phyloP scores from a whole-genome alignment of 73 alveolate genomes.

The Blepharisma stoltei region DNA sequence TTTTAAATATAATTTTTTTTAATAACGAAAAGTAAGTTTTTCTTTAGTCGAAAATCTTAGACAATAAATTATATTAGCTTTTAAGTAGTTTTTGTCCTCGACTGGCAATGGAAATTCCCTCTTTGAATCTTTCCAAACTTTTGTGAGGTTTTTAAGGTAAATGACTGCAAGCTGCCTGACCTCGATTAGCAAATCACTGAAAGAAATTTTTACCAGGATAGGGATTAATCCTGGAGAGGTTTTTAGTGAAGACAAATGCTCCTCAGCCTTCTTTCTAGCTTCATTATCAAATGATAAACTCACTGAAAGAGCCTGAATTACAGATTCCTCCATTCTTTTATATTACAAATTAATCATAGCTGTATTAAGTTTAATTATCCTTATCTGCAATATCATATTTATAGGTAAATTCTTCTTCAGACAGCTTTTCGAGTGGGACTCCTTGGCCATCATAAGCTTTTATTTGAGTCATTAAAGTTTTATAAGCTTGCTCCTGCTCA shows the following conservation, averaged over 20 bases:
- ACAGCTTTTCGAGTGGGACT: too few relatives aligned
- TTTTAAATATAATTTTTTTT: too few relatives aligned
- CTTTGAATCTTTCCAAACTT: conserved; percentile 19
- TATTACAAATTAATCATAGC: too few relatives aligned
- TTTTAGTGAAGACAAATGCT: neutral
- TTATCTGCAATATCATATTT: too few relatives aligned
- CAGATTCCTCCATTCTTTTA: too few relatives aligned
- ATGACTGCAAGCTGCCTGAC: conserved; percentile 25
- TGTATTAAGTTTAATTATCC: too few relatives aligned
- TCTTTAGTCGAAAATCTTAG: neutral
- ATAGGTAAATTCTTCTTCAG: too few relatives aligned
- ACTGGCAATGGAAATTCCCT: neutral
- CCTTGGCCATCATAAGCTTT: too few relatives aligned
- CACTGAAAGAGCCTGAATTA: neutral
- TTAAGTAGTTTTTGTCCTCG: neutral
- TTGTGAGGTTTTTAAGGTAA: neutral
- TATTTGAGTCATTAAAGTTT: too few relatives aligned
- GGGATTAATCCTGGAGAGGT: neutral
- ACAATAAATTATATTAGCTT: conserved; percentile 1
- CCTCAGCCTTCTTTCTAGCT: conserved; percentile 10
- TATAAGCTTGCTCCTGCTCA: too few relatives aligned
- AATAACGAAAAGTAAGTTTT: too few relatives aligned
- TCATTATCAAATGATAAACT: neutral
- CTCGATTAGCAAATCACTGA: neutral
- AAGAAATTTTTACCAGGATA: neutral